Evolutionary conservation across 2,329 filamentous ascomycete genomes (phyloP).

Genomic region (Hypoxylon sp.): DNA sequence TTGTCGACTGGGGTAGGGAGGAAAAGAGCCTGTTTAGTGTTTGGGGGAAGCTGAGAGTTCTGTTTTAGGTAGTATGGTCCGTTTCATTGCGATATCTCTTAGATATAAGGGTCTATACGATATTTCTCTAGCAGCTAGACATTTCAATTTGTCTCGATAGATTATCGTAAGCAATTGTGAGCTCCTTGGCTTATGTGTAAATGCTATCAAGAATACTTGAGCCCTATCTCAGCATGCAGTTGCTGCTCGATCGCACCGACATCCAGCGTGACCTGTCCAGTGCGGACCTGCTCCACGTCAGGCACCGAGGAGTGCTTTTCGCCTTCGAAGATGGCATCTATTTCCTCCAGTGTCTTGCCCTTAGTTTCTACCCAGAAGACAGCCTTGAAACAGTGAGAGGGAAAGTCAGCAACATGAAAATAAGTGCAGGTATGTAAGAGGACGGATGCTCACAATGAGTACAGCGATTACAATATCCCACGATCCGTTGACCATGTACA

Average conservation of each 20-base stretch:
- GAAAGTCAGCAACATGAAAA: constrained; percentile 3
- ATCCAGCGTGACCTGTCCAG: constrained; percentile 45
- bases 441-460: constrained; percentile 55
- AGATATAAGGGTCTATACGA: background rate
- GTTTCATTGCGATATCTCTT: background rate
- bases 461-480: constrained; percentile 59
- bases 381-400: constrained; percentile 42
- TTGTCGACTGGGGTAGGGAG: constrained; percentile 28
- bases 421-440: background rate
- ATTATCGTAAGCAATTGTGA: background rate
- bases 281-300: constrained; percentile 49
- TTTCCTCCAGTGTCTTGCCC: constrained; percentile 57
- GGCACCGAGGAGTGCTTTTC: constrained; percentile 53
- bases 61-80: constrained; percentile 7
- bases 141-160: constrained; percentile 4
- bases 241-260: constrained; percentile 45
- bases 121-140: constrained; percentile 1
- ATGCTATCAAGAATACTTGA: constrained; percentile 3
- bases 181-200: background rate
- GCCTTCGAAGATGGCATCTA: constrained; percentile 57
- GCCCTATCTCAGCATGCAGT: constrained; percentile 24
- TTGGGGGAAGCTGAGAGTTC: constrained; percentile 7
- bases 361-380: constrained; percentile 58
- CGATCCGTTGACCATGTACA: constrained; percentile 63
- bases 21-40: constrained; percentile 18